Percentiles rank a stretch among this genome's conserved stretches.
These are phyloP conservation scores for Pilasporangium apinafurcum DNA, from an alignment of 352 stramenopile genomes.

Conservation along the genomic window DNA sequence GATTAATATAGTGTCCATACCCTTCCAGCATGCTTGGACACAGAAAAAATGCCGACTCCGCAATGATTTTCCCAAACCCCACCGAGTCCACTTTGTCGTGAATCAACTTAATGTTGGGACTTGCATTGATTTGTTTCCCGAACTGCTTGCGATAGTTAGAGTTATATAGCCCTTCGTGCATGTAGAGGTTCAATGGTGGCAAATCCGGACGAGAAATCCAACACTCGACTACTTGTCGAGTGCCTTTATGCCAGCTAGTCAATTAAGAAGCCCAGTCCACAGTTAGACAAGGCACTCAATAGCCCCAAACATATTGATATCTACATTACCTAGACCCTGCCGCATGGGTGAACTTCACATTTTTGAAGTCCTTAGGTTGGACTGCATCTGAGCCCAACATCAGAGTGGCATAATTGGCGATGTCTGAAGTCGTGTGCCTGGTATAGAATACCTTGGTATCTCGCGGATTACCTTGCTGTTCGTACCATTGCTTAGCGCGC, in stretches of 20 bases:
- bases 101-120: constrained; percentile 19
- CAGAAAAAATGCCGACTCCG: constrained; percentile 40
- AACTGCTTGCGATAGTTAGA: constrained; percentile 24
- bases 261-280: constrained; percentile 2
- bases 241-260: constrained; percentile 24
- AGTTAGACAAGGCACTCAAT: background rate
- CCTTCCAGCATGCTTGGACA: constrained; percentile 60
- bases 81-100: constrained; percentile 21
- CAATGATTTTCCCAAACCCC: constrained; percentile 32
- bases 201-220: constrained; percentile 44
- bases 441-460: constrained; percentile 43
- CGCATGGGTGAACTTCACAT: constrained; percentile 31
- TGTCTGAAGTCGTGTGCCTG: constrained; percentile 47
- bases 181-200: constrained; percentile 41
- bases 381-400: constrained; percentile 13
- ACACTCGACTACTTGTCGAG: constrained; percentile 41
- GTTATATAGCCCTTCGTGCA: constrained; percentile 32
- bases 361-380: constrained; percentile 26
- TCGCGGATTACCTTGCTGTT: constrained; percentile 45
- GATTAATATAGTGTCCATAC: constrained; percentile 70
- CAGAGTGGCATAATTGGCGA: constrained; percentile 23
- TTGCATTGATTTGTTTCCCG: constrained; percentile 15
- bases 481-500: constrained; percentile 39
- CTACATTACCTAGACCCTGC: constrained; percentile 25
- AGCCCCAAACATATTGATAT: too few relatives aligned